Conservation (phyloP, 805 yeast genomes). For the Ogataea ganodermae region DNA sequence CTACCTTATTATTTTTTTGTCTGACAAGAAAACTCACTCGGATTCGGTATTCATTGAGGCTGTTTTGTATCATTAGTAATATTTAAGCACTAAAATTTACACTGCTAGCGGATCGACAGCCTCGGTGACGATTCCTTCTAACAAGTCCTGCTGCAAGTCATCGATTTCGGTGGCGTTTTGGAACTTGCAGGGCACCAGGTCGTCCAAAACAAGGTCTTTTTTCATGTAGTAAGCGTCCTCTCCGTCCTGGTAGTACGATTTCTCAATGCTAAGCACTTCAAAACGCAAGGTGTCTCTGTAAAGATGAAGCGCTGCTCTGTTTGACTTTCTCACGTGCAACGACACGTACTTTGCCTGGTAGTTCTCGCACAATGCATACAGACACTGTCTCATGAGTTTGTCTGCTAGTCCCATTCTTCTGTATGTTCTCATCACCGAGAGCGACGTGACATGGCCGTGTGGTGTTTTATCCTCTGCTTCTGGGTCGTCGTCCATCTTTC, state of each 20-base stretch:
- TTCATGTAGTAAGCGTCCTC: conserved; percentile 98
- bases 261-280: conserved; percentile 79
- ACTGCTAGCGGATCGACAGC: conserved; percentile 12
- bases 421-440: conserved; percentile 94
- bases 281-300: conserved; percentile 84
- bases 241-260: conserved; percentile 92
- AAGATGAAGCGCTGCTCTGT: conserved; percentile 90
- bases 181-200: conserved; percentile 58
- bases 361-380: conserved; percentile 78
- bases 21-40: conserved; percentile 44
- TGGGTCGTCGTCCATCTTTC: conserved; percentile 96
- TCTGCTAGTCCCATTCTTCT: conserved; percentile 95
- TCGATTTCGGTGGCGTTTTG: conserved; percentile 54
- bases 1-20: conserved; percentile 81
- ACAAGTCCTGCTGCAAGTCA: conserved; percentile 52
- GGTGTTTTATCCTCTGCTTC: conserved; percentile 57
- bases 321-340: conserved; percentile 90
- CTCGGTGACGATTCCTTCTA: conserved; percentile 36
- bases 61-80: not conserved
- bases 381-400: conserved; percentile 76
- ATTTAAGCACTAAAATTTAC: not conserved
- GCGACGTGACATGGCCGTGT: conserved; percentile 92
- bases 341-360: conserved; percentile 83
- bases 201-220: conserved; percentile 61
- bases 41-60: not conserved